A percentile compares a stretch with the other conserved stretches of the same genome.
Evolutionary conservation across 129 eudicot species (phyloP).

Genomic region (Helianthus annuus): DNA sequence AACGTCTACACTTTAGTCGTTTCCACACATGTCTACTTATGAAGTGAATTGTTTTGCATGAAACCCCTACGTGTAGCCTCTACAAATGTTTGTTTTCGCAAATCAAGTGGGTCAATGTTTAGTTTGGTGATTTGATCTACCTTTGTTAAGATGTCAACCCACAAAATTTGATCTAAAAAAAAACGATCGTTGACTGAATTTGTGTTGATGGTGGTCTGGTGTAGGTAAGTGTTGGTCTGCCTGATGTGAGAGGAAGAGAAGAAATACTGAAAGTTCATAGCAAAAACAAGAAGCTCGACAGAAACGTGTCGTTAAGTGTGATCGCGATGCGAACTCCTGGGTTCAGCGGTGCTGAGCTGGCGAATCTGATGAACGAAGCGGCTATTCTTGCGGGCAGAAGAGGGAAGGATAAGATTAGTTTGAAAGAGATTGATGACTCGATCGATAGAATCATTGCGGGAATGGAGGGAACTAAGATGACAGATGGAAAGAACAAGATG

Average conservation of each 20-base stretch:
- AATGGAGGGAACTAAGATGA: slow-evolving; percentile 82
- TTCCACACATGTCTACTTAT: too few species aligned
- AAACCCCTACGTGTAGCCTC: too few species aligned
- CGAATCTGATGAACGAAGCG: slow-evolving; percentile 90
- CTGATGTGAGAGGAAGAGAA: slow-evolving; percentile 88
- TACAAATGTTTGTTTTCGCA: too few species aligned
- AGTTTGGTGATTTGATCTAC: too few species aligned
- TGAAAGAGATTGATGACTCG: slow-evolving; percentile 71
- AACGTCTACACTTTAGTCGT: too few species aligned
- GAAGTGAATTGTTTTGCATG: too few species aligned
- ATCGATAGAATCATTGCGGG: slow-evolving; percentile 86
- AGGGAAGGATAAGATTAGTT: slow-evolving; percentile 59
- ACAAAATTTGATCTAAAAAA: slow-evolving; percentile 5
- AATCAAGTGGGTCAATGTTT: too few species aligned
- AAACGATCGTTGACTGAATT: slow-evolving; percentile 12
- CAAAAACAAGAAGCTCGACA: slow-evolving; percentile 65
- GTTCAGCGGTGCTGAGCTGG: slow-evolving; percentile 85
- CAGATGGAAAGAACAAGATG: slow-evolving; percentile 86
- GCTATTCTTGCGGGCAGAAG: slow-evolving; percentile 88
- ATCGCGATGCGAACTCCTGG: slow-evolving; percentile 87
- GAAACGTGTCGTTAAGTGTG: slow-evolving; percentile 54
- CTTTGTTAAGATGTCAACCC: background rate
- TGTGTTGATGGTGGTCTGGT: background rate
- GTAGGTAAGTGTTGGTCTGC: slow-evolving; percentile 73
- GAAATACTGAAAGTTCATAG: slow-evolving; percentile 75